Percentiles rank a stretch among this genome's conserved stretches.
These are phyloP conservation scores for Lipomyces japonicus DNA, from an alignment of 805 yeast genomes.

Conservation along the genomic window DNA sequence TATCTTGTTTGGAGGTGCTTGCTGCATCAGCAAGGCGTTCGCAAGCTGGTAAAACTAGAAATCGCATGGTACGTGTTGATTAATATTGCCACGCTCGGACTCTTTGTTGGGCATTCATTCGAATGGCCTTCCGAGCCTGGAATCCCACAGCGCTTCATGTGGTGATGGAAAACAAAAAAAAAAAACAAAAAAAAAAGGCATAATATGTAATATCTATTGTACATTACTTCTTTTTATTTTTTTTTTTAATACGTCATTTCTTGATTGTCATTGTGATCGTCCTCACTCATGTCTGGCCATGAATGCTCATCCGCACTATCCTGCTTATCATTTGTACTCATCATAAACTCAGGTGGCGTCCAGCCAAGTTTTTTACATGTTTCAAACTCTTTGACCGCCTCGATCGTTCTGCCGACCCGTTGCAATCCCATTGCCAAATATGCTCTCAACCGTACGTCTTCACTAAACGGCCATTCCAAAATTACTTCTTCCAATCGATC, in stretches of 20 bases:
- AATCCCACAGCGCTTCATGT: slow-evolving; percentile 72
- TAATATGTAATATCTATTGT: neutral
- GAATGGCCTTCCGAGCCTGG: slow-evolving; percentile 61
- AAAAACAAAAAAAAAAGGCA: neutral
- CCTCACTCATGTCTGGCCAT: neutral
- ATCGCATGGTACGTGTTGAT: slow-evolving; percentile 56
- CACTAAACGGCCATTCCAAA: slow-evolving; percentile 25
- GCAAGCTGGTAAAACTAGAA: slow-evolving; percentile 28
- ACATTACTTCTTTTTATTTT: neutral
- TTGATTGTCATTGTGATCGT: neutral
- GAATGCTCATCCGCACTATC: neutral
- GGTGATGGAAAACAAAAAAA: slow-evolving; percentile 47
- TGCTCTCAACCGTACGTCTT: slow-evolving; percentile 13
- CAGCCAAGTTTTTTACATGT: slow-evolving; percentile 10
- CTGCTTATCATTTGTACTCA: neutral
- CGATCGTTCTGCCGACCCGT: slow-evolving; percentile 6
- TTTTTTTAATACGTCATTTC: neutral
- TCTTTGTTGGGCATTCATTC: slow-evolving; percentile 63
- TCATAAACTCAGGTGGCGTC: slow-evolving; percentile 7
- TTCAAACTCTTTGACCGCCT: slow-evolving; percentile 9
- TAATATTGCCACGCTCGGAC: slow-evolving; percentile 48
- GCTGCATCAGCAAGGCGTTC: slow-evolving; percentile 28
- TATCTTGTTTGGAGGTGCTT: slow-evolving; percentile 61
- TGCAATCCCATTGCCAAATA: slow-evolving; percentile 19
- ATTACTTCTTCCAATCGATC: slow-evolving; percentile 20